A percentile compares a stretch with the other conserved stretches of the same genome.
Evolutionary conservation across 164 flowering plant species (phyloP).

Genomic region (Aristolochia californica): DNA sequence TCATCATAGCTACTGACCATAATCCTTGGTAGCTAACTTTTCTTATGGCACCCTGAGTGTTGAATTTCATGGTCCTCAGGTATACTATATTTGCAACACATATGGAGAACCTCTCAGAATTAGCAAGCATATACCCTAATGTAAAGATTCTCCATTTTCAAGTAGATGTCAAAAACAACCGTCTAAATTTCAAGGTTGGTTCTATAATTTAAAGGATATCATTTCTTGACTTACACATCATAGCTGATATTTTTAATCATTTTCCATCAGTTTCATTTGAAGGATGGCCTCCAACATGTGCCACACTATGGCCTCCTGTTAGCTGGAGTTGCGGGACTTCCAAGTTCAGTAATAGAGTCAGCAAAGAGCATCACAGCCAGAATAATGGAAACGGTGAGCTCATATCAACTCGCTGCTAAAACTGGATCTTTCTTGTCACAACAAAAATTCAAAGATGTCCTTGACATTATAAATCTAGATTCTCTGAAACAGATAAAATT

Average conservation of each 20-base stretch:
- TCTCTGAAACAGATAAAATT: no score
- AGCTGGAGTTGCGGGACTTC: slow-evolving; percentile 93
- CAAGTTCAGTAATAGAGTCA: slow-evolving; percentile 60
- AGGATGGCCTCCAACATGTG: slow-evolving; percentile 65
- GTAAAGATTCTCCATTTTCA: slow-evolving; percentile 83
- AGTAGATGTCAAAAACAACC: slow-evolving; percentile 66
- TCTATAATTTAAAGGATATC: neutral
- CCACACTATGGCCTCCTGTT: slow-evolving; percentile 87
- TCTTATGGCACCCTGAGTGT: neutral
- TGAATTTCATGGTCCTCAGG: slow-evolving; percentile 30
- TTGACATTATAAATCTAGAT: no score
- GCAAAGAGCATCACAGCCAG: slow-evolving; percentile 69
- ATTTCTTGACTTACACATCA: neutral
- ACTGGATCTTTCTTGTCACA: neutral
- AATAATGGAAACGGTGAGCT: slow-evolving; percentile 25
- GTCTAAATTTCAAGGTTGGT: slow-evolving; percentile 80
- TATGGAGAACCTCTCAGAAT: slow-evolving; percentile 80
- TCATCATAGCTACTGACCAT: no score
- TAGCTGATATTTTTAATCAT: neutral
- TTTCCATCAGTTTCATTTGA: slow-evolving; percentile 60
- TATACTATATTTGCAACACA: slow-evolving; percentile 93
- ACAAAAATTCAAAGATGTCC: no score
- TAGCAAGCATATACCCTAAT: slow-evolving; percentile 85
- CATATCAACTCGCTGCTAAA: neutral
- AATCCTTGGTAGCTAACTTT: no score